Evolutionary conservation across 805 yeast species (phyloP).

Genomic region (Wickerhamia fluorescens): DNA sequence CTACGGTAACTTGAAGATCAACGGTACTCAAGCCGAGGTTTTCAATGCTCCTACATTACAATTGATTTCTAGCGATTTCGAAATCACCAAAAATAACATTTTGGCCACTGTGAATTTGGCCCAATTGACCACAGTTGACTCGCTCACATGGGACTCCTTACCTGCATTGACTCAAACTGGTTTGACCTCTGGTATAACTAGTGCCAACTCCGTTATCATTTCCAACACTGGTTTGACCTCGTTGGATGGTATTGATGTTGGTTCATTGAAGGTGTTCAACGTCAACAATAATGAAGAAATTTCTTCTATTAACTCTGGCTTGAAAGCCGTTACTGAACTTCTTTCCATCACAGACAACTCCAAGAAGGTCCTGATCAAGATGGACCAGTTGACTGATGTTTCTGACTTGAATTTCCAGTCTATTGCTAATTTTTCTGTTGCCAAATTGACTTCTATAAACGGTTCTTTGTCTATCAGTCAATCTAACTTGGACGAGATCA

Average conservation of each 20-base stretch:
- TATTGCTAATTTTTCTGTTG: constrained; percentile 65
- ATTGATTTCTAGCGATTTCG: constrained; percentile 66
- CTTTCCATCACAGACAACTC: constrained; percentile 84
- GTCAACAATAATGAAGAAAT: constrained; percentile 88
- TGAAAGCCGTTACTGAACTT: constrained; percentile 65
- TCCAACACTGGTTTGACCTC: constrained; percentile 68
- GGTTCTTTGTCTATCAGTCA: constrained; percentile 75
- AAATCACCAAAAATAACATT: constrained; percentile 55
- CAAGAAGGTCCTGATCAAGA: constrained; percentile 58
- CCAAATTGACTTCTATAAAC: constrained; percentile 64
- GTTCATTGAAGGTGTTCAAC: constrained; percentile 47
- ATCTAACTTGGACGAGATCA: constrained; percentile 55
- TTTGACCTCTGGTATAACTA: constrained; percentile 61
- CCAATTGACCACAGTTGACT: constrained; percentile 71
- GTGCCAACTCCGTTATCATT: constrained; percentile 62
- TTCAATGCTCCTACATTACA: constrained; percentile 76
- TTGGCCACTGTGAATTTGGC: constrained; percentile 69
- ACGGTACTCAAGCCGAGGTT: constrained; percentile 54
- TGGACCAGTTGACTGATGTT: constrained; percentile 74
- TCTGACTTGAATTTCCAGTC: constrained; percentile 83
- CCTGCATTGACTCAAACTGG: constrained; percentile 73
- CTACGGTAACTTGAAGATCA: constrained; percentile 64
- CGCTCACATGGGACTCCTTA: constrained; percentile 72
- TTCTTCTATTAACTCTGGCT: constrained; percentile 61
- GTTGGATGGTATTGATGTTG: constrained; percentile 57